Evolutionary conservation across 2,329 filamentous ascomycete genomes (phyloP).

Genomic region (Fusarium irregulare): DNA sequence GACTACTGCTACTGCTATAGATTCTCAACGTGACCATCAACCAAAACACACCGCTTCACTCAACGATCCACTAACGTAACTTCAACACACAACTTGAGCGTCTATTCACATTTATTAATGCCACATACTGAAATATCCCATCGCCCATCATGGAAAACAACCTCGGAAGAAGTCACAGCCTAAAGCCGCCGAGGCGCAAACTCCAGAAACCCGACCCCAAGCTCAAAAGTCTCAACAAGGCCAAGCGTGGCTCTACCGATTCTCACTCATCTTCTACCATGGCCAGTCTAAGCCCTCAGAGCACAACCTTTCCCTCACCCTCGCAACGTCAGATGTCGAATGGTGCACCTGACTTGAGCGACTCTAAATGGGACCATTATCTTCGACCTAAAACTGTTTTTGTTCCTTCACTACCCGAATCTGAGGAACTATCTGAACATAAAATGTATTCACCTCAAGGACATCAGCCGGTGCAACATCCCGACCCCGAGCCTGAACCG

Average conservation of each 20-base stretch:
- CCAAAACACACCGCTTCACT: conserved; percentile 12
- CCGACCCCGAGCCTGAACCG: conserved; percentile 18
- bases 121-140: conserved; percentile 16
- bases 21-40: conserved; percentile 23
- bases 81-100: not conserved
- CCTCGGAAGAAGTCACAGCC: conserved; percentile 28
- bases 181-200: conserved; percentile 47
- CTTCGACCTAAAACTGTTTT: conserved; percentile 42
- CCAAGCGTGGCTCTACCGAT: conserved; percentile 45
- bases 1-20: conserved; percentile 28
- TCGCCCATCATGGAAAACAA: conserved; percentile 23
- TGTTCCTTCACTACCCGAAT: conserved; percentile 32
- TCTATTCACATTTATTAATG: conserved; percentile 24
- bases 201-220: conserved; percentile 49
- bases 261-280: conserved; percentile 30
- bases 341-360: conserved; percentile 45
- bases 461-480: not conserved
- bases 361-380: conserved; percentile 47
- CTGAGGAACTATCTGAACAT: conserved; percentile 23
- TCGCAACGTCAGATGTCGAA: conserved; percentile 36
- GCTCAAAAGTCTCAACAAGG: conserved; percentile 41
- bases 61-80: conserved; percentile 6
- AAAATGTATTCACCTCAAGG: conserved; percentile 9
- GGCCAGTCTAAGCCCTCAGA: conserved; percentile 37
- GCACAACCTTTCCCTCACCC: conserved; percentile 21